These are phyloP conservation scores for Chrysanthemum seticuspe DNA, from an alignment of 129 eudicot genomes.

Conservation along the genomic window DNA sequence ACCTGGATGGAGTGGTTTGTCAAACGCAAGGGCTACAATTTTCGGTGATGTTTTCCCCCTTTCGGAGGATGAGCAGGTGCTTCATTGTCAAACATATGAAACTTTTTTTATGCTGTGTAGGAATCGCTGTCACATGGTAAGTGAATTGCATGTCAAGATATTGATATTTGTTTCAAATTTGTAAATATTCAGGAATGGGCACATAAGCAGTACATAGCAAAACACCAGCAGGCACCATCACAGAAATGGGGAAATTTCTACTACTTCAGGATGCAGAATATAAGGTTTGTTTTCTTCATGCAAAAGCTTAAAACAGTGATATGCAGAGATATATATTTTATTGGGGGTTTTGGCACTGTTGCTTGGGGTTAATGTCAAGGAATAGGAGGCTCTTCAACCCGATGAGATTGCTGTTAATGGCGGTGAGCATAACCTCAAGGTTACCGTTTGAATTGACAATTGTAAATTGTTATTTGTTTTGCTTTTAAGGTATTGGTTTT, in stretches of 20 bases:
- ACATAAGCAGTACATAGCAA: constrained; percentile 86
- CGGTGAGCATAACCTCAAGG: constrained; percentile 94
- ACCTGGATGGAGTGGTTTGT: constrained; percentile 96
- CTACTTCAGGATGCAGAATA: constrained; percentile 96
- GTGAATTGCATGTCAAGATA: neutral
- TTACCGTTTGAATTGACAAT: constrained; percentile 19
- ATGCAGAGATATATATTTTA: constrained; percentile 82
- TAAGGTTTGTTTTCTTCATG: constrained; percentile 48
- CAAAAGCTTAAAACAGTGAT: neutral
- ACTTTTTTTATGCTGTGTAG: neutral
- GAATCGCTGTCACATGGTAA: neutral
- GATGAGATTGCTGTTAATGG: constrained; percentile 94
- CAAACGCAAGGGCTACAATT: constrained; percentile 89
- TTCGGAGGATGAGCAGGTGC: constrained; percentile 54
- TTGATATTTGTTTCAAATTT: neutral
- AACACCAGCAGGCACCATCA: constrained; percentile 97
- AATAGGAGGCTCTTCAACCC: constrained; percentile 79
- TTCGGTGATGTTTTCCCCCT: constrained; percentile 88
- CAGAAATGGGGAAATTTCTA: constrained; percentile 98
- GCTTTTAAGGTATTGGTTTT: neutral
- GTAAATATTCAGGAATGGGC: constrained; percentile 78
- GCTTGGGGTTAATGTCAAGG: constrained; percentile 98
- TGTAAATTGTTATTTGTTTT: neutral
- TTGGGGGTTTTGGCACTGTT: constrained; percentile 99
- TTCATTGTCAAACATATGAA: neutral